Evolutionary conservation across 352 stramenopile genomes (phyloP), one percentile per base, ranked within the genome.

Genomic region (Phytophthora hybrid): DNA sequence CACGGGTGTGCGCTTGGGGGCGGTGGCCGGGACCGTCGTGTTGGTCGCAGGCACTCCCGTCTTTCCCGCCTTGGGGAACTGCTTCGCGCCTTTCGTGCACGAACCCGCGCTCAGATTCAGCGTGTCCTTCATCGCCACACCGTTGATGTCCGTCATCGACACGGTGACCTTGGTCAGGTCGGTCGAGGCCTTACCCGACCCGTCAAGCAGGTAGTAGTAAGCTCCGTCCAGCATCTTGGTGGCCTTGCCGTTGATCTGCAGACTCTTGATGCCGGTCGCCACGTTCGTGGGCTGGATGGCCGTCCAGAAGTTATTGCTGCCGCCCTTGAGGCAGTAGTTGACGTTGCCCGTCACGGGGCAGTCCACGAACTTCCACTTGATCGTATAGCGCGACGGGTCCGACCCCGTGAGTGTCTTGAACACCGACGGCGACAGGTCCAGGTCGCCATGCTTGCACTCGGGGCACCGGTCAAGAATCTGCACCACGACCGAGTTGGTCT

Each of bases 381-480:
- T 77, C 44, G 47, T 74, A 46, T 75, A 73, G 8, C 73, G 65
- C 19, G 68, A 69, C 14, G 78, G 76, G 10, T 64, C 18, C 23
- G 59, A 78, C 5, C 80, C 80, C 16, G 75, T 87, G 46, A 87
- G 59, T 16, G 59, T 71, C 23, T 77, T 76, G 49, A 83, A 84
- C 21, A 87, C 68, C 9, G 71, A 66, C 6, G 71, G 70, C 9
- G 77, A 83, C 69, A 84, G 62, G 51, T 85, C 78, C 37, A 83
- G 55, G 53, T 69, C 67, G 37, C 55, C 69, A 29, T 71, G 47
- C 60, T 77, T 77, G 73, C 84, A 92, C 71, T 92, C 84, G 9
- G 84, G 84, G 46, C 84, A 90, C 0, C 81, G 84, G 60, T 92
- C 83, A 5, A 88, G 72, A 58, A 92, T 82, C 68, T 91, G 78